Conservation (phyloP, 257 asterid genomes). For the Nicotiana obtusifolia region DNA sequence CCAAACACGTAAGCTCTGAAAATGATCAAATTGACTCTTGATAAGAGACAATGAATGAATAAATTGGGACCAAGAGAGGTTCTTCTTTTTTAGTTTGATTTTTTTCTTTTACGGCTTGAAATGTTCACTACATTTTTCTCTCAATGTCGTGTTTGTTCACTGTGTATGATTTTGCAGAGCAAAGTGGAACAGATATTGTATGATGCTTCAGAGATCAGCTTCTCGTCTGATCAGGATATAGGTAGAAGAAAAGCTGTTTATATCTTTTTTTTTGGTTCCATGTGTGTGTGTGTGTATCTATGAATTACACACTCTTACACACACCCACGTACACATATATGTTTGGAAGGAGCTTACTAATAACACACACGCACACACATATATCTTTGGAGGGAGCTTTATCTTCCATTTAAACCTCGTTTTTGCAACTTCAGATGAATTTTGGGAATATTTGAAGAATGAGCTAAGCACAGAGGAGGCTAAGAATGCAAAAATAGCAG, state of each 20-base stretch:
- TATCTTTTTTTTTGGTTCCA: neutral
- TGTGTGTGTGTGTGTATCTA: neutral
- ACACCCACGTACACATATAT: neutral
- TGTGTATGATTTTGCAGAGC: slow-evolving; percentile 33
- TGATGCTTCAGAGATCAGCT: slow-evolving; percentile 35
- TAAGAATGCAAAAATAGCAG: slow-evolving; percentile 38
- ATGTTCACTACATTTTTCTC: neutral
- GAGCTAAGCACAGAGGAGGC: slow-evolving; percentile 50
- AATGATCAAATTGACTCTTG: neutral
- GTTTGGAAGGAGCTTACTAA: neutral
- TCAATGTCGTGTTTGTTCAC: neutral
- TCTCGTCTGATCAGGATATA: slow-evolving; percentile 40
- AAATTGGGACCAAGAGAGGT: neutral
- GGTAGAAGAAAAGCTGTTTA: slow-evolving; percentile 27
- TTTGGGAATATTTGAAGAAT: slow-evolving; percentile 41
- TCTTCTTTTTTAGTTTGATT: neutral
- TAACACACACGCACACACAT: neutral
- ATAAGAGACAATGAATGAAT: neutral
- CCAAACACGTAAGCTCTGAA: neutral
- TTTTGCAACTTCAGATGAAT: slow-evolving; percentile 36
- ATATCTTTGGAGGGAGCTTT: neutral
- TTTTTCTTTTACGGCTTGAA: neutral
- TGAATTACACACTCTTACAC: neutral
- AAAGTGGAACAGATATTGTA: slow-evolving; percentile 30
- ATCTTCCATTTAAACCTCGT: neutral